Percentiles rank a stretch among this genome's conserved stretches.
These are phyloP conservation scores for Speleostelium caveatum DNA, from an alignment of 78 protist genomes.

Conservation along the genomic window DNA sequence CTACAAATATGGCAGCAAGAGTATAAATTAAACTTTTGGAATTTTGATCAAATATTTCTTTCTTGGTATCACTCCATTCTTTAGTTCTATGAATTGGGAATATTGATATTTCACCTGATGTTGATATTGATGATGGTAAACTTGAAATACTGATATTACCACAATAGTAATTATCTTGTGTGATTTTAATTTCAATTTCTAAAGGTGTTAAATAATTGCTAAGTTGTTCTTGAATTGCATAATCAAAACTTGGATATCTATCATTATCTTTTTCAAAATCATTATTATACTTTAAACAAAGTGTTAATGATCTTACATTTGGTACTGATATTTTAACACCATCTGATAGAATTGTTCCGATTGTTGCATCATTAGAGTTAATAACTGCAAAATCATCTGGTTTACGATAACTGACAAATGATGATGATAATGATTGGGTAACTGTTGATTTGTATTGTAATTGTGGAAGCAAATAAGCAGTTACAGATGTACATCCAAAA, in stretches of 20 bases:
- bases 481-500: constrained; percentile 2
- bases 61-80: not conserved
- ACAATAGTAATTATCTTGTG: not conserved
- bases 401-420: constrained; percentile 27
- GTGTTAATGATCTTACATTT: constrained; percentile 4
- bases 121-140: too few species aligned
- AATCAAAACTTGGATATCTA: constrained; percentile 5
- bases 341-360: constrained; percentile 33
- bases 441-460: not conserved
- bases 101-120: not conserved
- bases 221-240: not conserved
- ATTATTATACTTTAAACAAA: not conserved
- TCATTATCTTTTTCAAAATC: not conserved
- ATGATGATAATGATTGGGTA: not conserved
- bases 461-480: not conserved
- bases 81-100: not conserved
- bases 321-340: constrained; percentile 22
- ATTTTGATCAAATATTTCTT: not conserved
- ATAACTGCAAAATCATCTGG: constrained; percentile 45
- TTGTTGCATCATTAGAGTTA: constrained; percentile 19
- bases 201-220: not conserved
- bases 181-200: not conserved
- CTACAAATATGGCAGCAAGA: constrained; percentile 3
- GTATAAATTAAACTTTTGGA: constrained; percentile 10
- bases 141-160: too few species aligned